Evolutionary conservation across 1,284 basidiomycete species (phyloP).

Genomic region (Ceratobasidium sp.): DNA sequence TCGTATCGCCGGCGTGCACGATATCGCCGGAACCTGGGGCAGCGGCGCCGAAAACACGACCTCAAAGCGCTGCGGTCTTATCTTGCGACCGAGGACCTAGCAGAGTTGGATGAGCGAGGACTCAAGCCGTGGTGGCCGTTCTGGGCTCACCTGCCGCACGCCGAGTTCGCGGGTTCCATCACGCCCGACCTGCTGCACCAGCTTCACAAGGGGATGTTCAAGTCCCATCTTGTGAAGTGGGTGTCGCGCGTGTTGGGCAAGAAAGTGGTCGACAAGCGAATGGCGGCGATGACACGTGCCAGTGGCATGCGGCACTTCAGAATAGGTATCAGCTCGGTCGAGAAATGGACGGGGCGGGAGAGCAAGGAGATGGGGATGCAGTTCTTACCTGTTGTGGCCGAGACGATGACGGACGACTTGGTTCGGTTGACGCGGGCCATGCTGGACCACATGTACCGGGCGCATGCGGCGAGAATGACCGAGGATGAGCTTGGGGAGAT

Average conservation of each 20-base stretch:
- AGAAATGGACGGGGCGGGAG: conserved; percentile 34
- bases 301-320: conserved; percentile 13
- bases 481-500: conserved; percentile 50
- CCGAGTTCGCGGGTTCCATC: conserved; percentile 50
- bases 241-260: neutral
- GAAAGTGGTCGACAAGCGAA: neutral
- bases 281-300: neutral
- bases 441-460: conserved; percentile 12
- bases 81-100: neutral
- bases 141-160: neutral
- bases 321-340: neutral
- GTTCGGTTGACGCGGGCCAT: conserved; percentile 6
- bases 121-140: neutral
- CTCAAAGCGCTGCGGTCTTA: conserved; percentile 3
- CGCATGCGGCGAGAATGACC: conserved; percentile 18
- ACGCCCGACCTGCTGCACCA: conserved; percentile 55
- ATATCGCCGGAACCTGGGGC: too few species aligned
- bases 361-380: conserved; percentile 16
- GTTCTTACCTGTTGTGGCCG: conserved; percentile 14
- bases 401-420: neutral
- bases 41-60: conserved; percentile 4
- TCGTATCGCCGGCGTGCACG: too few species aligned
- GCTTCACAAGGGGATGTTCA: conserved; percentile 54
- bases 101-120: neutral
- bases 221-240: conserved; percentile 45